phyloP scores from a whole-genome alignment of 106 monocot genomes.

The Dendrobium huoshanense region DNA sequence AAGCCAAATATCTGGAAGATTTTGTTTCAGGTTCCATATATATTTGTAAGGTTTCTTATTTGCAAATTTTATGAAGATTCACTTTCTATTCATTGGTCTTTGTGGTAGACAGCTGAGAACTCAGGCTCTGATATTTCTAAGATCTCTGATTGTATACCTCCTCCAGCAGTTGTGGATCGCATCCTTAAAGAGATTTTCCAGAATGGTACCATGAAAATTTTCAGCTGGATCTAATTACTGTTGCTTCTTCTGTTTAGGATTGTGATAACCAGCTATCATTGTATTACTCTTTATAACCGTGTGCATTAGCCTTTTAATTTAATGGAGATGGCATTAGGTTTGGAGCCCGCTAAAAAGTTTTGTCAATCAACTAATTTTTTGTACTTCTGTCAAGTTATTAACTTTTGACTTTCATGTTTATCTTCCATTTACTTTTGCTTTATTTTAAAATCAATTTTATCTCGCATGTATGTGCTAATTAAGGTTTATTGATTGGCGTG shows the following conservation, averaged over 20 bases:
- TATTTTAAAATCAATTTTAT: background rate
- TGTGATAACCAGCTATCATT: background rate
- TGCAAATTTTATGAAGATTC: background rate
- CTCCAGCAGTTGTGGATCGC: constrained; percentile 78
- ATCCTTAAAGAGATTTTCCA: constrained; percentile 75
- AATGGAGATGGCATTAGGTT: background rate
- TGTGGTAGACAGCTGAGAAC: constrained; percentile 82
- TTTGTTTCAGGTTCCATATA: constrained; percentile 67
- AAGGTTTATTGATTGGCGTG: background rate
- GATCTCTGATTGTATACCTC: constrained; percentile 46
- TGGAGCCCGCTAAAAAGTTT: background rate
- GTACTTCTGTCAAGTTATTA: background rate
- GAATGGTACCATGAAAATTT: constrained; percentile 44
- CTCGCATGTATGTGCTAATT: background rate
- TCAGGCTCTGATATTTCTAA: constrained; percentile 58
- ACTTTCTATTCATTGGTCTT: constrained; percentile 18
- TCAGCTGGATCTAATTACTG: background rate
- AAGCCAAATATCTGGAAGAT: constrained; percentile 84
- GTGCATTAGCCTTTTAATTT: background rate
- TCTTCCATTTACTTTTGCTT: background rate
- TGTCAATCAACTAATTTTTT: background rate
- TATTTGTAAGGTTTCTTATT: background rate
- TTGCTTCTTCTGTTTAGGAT: background rate
- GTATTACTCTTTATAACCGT: background rate
- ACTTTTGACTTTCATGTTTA: background rate